Percentiles rank a stretch among this genome's conserved stretches.
Evolutionary conservation across 176 grass and related monocot genomes (phyloP).

Genomic region (Neostapfia colusana): DNA sequence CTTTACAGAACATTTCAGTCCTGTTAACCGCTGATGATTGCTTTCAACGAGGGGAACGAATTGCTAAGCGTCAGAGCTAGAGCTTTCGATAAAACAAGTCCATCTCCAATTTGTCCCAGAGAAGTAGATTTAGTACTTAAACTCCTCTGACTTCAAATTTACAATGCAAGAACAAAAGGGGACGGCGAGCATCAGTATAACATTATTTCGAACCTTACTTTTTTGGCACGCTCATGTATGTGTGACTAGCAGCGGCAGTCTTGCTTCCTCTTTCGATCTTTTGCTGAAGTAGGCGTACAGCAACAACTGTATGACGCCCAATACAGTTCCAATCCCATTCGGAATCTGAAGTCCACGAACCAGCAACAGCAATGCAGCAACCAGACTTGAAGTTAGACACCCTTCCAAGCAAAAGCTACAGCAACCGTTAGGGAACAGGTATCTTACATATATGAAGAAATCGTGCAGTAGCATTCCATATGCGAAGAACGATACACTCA

Average conservation of each 20-base stretch:
- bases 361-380: constrained; percentile 22
- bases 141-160: not conserved
- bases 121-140: not conserved
- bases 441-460: constrained; percentile 96
- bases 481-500: constrained; percentile 82
- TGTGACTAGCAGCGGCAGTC: constrained; percentile 56
- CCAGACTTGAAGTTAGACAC: not conserved
- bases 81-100: not conserved
- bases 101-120: not conserved
- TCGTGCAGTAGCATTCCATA: constrained; percentile 77
- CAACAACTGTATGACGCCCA: constrained; percentile 69
- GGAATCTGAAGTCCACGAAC: constrained; percentile 61
- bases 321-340: constrained; percentile 79
- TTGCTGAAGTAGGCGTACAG: constrained; percentile 79
- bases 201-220: constrained; percentile 11
- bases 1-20: not conserved
- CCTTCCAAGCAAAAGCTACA: constrained; percentile 30
- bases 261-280: constrained; percentile 43
- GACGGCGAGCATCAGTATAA: not conserved
- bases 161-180: not conserved
- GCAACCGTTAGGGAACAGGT: not conserved
- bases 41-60: constrained; percentile 2
- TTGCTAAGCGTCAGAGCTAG: not conserved
- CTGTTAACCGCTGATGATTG: not conserved
- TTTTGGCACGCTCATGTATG: constrained; percentile 32